Conservation (phyloP, 148 eudicot species). For the Arbutus unedo region DNA sequence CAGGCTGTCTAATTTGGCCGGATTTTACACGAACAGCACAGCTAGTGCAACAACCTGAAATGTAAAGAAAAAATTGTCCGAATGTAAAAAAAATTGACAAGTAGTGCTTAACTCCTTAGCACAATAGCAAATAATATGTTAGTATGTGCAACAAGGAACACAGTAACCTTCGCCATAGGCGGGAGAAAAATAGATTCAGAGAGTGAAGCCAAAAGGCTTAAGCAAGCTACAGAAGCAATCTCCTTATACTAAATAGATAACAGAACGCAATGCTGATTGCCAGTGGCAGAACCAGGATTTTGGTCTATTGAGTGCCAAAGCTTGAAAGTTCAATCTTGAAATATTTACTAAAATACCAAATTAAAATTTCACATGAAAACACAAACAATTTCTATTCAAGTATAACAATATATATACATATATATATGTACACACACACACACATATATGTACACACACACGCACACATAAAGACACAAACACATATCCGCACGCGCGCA, state of each 20-base stretch:
- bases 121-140: not conserved
- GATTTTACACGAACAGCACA: conserved; percentile 94
- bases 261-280: not conserved
- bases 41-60: conserved; percentile 95
- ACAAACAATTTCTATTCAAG: too few species aligned
- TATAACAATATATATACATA: too few species aligned
- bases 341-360: too few species aligned
- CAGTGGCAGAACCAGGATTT: too few species aligned
- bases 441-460: too few species aligned
- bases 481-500: too few species aligned
- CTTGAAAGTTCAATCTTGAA: too few species aligned
- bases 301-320: too few species aligned
- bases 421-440: too few species aligned
- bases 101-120: conserved; percentile 2
- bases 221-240: not conserved
- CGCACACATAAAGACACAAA: too few species aligned
- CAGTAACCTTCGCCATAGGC: not conserved
- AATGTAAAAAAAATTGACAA: not conserved
- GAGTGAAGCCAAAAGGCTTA: not conserved
- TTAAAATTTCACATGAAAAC: too few species aligned
- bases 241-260: not conserved
- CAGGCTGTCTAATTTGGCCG: conserved; percentile 85
- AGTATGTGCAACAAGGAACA: not conserved
- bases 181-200: not conserved
- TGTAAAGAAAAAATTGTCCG: not conserved